Percentiles rank a stretch among this genome's conserved stretches.
phyloP scores from a whole-genome alignment of 2,329 filamentous ascomycete species.

The Podosphaera xanthii region DNA sequence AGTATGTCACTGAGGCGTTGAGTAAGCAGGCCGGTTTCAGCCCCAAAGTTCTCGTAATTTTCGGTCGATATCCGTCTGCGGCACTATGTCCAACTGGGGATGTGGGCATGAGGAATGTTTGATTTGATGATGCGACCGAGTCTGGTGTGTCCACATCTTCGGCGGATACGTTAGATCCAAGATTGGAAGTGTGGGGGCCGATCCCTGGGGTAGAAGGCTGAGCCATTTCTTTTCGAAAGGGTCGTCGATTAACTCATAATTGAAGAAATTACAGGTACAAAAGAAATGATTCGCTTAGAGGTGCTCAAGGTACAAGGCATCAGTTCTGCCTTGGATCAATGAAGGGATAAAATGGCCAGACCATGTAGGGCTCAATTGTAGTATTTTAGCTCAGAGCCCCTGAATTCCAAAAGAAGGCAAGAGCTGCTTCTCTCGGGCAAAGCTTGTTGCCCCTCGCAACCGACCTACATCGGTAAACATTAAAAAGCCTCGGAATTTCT shows the following conservation, averaged over 20 bases:
- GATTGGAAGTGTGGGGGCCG: conserved; percentile 21
- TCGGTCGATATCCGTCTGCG: conserved; percentile 60
- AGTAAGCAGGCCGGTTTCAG: conserved; percentile 82
- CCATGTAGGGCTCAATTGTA: too few species aligned
- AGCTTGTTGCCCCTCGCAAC: too few species aligned
- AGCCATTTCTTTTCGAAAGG: conserved; percentile 17
- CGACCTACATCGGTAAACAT: too few species aligned
- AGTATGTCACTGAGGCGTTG: conserved; percentile 97
- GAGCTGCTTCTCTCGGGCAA: too few species aligned
- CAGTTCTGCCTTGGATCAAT: too few species aligned
- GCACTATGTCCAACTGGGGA: conserved; percentile 43
- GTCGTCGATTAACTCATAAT: conserved; percentile 2
- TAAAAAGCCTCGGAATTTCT: too few species aligned
- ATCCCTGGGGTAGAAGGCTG: conserved; percentile 22
- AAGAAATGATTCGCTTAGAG: too few species aligned
- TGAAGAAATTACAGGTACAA: too few species aligned
- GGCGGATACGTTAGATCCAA: conserved; percentile 16
- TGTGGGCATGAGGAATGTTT: conserved; percentile 80
- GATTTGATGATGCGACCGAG: conserved; percentile 35
- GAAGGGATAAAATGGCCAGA: too few species aligned
- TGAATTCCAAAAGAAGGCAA: too few species aligned
- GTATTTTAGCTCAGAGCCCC: too few species aligned
- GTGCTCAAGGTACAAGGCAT: too few species aligned
- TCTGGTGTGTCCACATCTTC: conserved; percentile 19
- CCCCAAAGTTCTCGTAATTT: conserved; percentile 55